A percentile compares a stretch with the other conserved stretches of the same genome.
Evolutionary conservation across 306 rosid species (phyloP).

Genomic region (Hippophae gyantsensis): DNA sequence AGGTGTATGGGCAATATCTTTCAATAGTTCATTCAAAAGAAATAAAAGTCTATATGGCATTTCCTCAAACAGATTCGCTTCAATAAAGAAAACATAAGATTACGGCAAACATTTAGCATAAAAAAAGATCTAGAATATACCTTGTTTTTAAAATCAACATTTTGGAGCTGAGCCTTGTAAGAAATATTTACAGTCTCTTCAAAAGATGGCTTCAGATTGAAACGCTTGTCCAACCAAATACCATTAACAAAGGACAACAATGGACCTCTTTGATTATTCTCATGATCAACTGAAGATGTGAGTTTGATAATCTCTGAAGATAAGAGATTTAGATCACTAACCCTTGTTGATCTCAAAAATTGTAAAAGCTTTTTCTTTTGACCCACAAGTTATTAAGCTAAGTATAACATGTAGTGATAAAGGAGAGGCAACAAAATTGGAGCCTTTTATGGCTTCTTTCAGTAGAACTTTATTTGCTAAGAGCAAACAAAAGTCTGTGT

Average conservation of each 20-base stretch:
- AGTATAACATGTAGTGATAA: constrained; percentile 6
- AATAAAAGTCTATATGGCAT: no score
- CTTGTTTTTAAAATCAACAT: constrained; percentile 1
- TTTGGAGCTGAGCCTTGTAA: constrained; percentile 5
- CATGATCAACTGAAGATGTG: background rate
- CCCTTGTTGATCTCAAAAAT: background rate
- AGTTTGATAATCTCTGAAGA: background rate
- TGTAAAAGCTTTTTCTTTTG: background rate
- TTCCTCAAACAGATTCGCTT: background rate
- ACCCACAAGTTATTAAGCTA: constrained; percentile 1
- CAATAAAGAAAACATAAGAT: background rate
- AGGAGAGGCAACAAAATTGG: constrained; percentile 9
- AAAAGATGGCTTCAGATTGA: background rate
- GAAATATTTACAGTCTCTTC: background rate
- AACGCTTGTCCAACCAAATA: background rate
- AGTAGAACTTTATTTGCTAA: constrained; percentile 3
- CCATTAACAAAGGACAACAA: background rate
- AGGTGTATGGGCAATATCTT: no score
- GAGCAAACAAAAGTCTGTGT: background rate
- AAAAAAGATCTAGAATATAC: background rate
- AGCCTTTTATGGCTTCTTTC: background rate
- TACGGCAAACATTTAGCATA: no score
- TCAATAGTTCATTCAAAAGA: no score
- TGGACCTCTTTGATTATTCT: background rate
- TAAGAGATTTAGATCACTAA: background rate